Base-by-base conservation (phyloP, 2,329 filamentous ascomycete genomes). In the Claviceps sp. region DNA sequence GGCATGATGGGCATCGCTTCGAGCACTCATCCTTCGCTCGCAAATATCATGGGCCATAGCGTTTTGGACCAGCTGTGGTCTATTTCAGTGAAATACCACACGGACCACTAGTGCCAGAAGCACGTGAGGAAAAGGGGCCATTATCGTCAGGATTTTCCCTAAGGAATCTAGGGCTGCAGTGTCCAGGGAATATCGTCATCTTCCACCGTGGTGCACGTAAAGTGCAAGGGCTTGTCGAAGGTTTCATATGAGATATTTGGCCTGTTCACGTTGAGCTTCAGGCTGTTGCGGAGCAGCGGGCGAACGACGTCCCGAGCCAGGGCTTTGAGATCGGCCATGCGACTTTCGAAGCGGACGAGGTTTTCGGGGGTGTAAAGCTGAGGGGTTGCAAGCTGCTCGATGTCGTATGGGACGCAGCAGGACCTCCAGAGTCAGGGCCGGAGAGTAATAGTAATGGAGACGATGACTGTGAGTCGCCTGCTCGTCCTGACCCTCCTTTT, bases 291-390 rank as follows among this genome's bases (percentile, higher is more conserved):
- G 84, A 94, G 94, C 13, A 96, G 72, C 4, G 90, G 90, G 53
- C 83, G 82, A 7, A 96, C 90, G 16, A 85, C 75, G 61, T 95
- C 88, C 50, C 86, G 76, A 6, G 90, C 91, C 62, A 91, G 77
- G 52, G 78, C 77, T 70, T 95, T 96, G 51, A 96, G 74, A 71
- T 96, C 90, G 54, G 95, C 89, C 58, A 96, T 77, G 52, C 89
- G 78, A 61, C 86, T 82, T 71, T 96, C 91, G 59, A 96, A 95
- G 3, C 86, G 76, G 55, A 84, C 80, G 47, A 96, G 68, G 56
- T 88, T 91, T n/a, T 96, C 90, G 17, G 90, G 78, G 46, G 79
- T 88, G 69, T 96, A 95, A 7, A 91, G 68, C 19, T 93, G 85
- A 0, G 88, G 85, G 11, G 62, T 51, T 62, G 60, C 41, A 26